Percentiles rank a stretch among this genome's conserved stretches.
phyloP scores from a whole-genome alignment of 345 rosid species.

The Dimocarpus longan region DNA sequence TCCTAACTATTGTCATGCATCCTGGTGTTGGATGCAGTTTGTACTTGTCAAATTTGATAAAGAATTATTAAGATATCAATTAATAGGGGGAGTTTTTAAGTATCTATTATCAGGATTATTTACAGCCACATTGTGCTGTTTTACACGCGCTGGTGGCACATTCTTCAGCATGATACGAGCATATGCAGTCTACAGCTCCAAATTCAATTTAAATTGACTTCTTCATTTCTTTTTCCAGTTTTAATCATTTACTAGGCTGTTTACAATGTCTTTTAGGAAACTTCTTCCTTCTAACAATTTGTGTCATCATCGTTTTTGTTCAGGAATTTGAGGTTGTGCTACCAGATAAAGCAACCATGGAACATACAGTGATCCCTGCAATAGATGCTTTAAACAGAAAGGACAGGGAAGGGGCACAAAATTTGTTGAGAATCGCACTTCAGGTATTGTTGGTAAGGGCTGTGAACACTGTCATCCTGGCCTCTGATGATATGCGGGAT shows the following conservation, averaged over 20 bases:
- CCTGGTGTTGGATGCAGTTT: not conserved
- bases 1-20: not conserved
- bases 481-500: constrained; percentile 41
- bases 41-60: not conserved
- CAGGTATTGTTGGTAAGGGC: constrained; percentile 58
- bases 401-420: constrained; percentile 51
- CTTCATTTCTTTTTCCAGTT: not conserved
- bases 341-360: constrained; percentile 58
- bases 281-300: not conserved
- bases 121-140: not conserved
- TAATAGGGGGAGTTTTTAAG: not conserved
- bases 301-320: not conserved
- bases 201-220: not conserved
- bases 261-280: not conserved
- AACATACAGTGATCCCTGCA: constrained; percentile 47
- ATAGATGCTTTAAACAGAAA: constrained; percentile 44
- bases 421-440: constrained; percentile 54
- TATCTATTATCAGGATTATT: no score
- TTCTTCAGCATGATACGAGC: not conserved
- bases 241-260: not conserved
- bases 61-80: no score
- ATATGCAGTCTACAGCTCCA: not conserved
- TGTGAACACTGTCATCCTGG: constrained; percentile 45
- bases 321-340: constrained; percentile 56
- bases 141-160: not conserved